These are phyloP conservation scores for Elsinoe fawcettii DNA, from an alignment of 2,329 filamentous ascomycete species.

Conservation along the genomic window DNA sequence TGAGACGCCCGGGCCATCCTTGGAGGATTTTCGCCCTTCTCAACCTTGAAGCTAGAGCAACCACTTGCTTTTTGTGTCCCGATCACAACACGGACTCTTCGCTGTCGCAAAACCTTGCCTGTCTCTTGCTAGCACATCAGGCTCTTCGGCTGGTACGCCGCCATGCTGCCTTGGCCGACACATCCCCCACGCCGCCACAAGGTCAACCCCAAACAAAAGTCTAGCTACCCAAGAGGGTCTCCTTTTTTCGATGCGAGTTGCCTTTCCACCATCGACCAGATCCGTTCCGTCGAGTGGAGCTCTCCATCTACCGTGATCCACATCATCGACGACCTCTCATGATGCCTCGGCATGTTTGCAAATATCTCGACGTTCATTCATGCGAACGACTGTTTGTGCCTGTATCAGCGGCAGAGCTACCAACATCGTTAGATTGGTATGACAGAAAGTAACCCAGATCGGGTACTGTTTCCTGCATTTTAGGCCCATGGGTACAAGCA, in stretches of 20 bases:
- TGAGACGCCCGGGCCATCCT: not conserved
- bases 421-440: constrained; percentile 2
- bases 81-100: not conserved
- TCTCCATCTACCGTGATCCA: constrained; percentile 1
- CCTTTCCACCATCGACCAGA: constrained; percentile 1
- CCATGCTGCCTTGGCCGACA: not conserved
- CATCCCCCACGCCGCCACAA: not conserved
- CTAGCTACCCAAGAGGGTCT: not conserved
- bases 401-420: constrained; percentile 2
- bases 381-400: not conserved
- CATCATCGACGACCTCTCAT: not conserved
- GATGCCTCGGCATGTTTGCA: constrained; percentile 7
- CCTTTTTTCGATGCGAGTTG: not conserved
- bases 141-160: not conserved
- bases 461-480: not conserved
- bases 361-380: too few relatives aligned
- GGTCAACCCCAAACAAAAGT: not conserved
- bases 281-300: not conserved
- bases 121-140: not conserved
- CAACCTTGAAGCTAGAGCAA: not conserved
- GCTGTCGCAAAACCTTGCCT: not conserved
- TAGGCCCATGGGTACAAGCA: not conserved
- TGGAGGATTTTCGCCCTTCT: not conserved
- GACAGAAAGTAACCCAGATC: not conserved
- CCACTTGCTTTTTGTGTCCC: not conserved